Conservation (phyloP, 306 rosid genomes). For the Cyamopsis tetragonoloba region DNA sequence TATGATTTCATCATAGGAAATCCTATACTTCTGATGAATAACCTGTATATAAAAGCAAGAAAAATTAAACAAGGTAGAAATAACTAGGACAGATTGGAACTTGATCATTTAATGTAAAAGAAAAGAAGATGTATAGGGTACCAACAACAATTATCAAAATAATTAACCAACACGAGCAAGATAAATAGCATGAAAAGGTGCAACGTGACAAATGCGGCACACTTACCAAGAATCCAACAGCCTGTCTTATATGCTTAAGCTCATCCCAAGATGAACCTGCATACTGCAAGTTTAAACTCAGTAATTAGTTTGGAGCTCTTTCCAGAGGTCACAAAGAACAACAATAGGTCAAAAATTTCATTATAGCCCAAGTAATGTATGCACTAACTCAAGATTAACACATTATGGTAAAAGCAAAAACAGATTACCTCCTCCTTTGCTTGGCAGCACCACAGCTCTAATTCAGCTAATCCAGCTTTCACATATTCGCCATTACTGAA, state of each 20-base stretch:
- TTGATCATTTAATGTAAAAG: neutral
- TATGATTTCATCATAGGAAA: slow-evolving; percentile 86
- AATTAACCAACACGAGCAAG: neutral
- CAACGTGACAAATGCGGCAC: neutral
- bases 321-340: neutral
- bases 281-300: slow-evolving; percentile 43
- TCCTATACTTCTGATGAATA: slow-evolving; percentile 91
- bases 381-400: neutral
- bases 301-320: neutral
- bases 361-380: neutral
- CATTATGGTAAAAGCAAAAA: neutral
- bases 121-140: neutral
- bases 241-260: slow-evolving; percentile 84
- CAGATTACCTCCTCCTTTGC: slow-evolving; percentile 72
- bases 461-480: slow-evolving; percentile 89
- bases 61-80: slow-evolving; percentile 10
- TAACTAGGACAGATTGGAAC: neutral
- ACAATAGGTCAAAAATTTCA: neutral
- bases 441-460: slow-evolving; percentile 89
- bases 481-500: slow-evolving; percentile 95
- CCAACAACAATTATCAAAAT: neutral
- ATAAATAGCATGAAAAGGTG: neutral
- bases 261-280: slow-evolving; percentile 92
- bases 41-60: slow-evolving; percentile 50
- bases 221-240: slow-evolving; percentile 87